phyloP scores from a whole-genome alignment of 352 stramenopile species.

The Globisporangium acanthophoron region DNA sequence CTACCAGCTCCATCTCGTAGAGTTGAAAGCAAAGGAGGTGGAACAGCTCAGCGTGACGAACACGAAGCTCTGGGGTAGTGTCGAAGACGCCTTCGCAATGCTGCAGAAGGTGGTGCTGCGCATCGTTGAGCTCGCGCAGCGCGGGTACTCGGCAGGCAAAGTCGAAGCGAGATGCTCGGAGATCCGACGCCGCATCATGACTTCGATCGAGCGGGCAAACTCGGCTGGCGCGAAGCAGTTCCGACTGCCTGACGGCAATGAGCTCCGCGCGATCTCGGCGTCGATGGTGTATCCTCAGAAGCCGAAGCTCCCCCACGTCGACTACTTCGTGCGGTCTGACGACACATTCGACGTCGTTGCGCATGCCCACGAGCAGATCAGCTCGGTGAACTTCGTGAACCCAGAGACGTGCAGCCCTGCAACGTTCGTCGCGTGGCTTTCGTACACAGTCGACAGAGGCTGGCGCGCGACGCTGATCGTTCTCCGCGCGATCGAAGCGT shows the following conservation, averaged over 20 bases:
- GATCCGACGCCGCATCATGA: background rate
- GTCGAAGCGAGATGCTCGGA: background rate
- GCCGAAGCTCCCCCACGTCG: no score
- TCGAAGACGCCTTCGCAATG: slow-evolving; percentile 15
- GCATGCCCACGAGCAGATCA: background rate
- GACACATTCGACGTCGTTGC: background rate
- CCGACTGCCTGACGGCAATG: background rate
- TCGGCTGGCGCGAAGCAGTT: background rate
- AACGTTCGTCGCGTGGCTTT: slow-evolving; percentile 9
- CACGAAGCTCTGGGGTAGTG: slow-evolving; percentile 2
- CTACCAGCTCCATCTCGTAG: slow-evolving; percentile 19
- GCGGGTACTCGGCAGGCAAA: background rate
- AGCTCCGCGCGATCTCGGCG: background rate
- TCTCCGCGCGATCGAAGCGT: slow-evolving; percentile 26
- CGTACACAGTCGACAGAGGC: background rate
- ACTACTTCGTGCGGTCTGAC: background rate
- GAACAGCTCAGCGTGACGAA: background rate
- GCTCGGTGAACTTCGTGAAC: background rate
- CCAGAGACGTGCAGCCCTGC: background rate
- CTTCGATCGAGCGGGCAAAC: slow-evolving; percentile 2
- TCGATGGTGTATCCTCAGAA: background rate
- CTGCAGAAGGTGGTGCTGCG: slow-evolving; percentile 6
- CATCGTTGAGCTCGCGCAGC: background rate
- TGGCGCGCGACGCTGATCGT: slow-evolving; percentile 1
- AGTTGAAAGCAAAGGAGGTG: background rate